Base-by-base conservation (phyloP, 2,329 filamentous ascomycete species). In the Pseudocercospora macadamiae region DNA sequence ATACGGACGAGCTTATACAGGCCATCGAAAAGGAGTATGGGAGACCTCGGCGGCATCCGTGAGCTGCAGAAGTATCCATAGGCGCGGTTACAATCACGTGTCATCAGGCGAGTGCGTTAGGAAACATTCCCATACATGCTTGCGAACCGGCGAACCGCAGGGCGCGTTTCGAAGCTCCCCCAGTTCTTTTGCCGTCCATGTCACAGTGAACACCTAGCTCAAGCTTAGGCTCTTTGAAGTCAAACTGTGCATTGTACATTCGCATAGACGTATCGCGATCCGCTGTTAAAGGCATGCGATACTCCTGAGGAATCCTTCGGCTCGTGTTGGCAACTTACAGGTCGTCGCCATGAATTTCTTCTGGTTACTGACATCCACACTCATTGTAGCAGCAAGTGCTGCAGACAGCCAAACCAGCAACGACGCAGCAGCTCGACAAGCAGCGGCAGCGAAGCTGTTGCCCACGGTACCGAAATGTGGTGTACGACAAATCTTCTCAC, bases 401-500 rank as follows among this genome's bases (percentile, higher is more conserved):
- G 18, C 19, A 21, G 19, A 45, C 42, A 25, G 21, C 4, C 9
- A 19, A 26, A 23, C 42, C 42, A 21, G 14, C 42, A 21, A 45
- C 23, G 42, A 45, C 25, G 21, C 18, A 14, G 23, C 19, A 23
- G 42, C 42, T 8, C 42, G 42, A 25, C 42, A 45, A 26, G 42
- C 42, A 45, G 42, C 42, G 26, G 48, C 48, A 25, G 32, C 48
- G n/a, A 36, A 51, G 28, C 48, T 51, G 12, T 4, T 34, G 28
- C 18, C 28, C 16, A 23, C 6, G 3, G 21, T 51, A 14, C 48
- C 48, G 18, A 36, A 23, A 21, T 51, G 48, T 23, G 48, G 48
- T 51, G 48, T 51, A 51, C 48, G 48, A 10, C n/a, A 19, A 8
- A n/a, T 19, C 26, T 21, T 34, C 47, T 23, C n/a, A 10, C 6